These are phyloP conservation scores for Crithidia thermophila DNA, from an alignment of 208 protist species.

Conservation along the genomic window DNA sequence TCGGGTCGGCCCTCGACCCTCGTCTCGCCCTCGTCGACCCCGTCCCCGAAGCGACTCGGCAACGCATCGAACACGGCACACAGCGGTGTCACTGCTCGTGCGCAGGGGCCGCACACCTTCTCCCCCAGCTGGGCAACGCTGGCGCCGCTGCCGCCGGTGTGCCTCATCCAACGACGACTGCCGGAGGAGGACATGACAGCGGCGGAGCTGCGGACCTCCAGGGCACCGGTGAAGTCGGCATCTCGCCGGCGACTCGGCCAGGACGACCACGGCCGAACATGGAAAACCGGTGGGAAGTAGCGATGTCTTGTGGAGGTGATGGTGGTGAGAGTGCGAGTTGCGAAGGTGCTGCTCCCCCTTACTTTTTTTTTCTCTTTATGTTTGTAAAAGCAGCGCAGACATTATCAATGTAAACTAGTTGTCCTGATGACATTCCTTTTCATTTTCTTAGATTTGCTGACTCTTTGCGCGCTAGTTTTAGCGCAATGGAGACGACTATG, in stretches of 20 bases:
- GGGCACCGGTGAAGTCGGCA: background rate
- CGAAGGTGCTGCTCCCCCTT: too few relatives aligned
- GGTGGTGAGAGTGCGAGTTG: too few relatives aligned
- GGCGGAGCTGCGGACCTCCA: constrained; percentile 16
- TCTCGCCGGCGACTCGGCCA: background rate
- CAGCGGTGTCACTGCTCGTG: background rate
- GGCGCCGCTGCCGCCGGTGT: constrained; percentile 56
- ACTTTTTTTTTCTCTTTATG: too few relatives aligned
- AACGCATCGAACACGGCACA: background rate
- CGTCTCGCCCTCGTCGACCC: background rate
- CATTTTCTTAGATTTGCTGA: too few relatives aligned
- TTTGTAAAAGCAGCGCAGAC: too few relatives aligned
- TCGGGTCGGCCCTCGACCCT: too few relatives aligned
- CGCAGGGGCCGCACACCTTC: background rate
- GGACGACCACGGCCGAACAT: background rate
- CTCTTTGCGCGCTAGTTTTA: too few relatives aligned
- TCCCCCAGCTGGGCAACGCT: constrained; percentile 41
- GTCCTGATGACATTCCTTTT: too few relatives aligned
- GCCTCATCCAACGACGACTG: constrained; percentile 57
- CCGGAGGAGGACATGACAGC: constrained; percentile 27
- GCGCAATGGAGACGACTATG: too few relatives aligned
- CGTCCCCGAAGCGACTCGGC: background rate
- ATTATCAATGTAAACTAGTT: too few relatives aligned
- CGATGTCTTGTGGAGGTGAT: too few relatives aligned
- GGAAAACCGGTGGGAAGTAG: constrained; percentile 12